These are phyloP conservation scores for Cupressus sempervirens DNA, from an alignment of 75 land plant species.

Conservation along the genomic window DNA sequence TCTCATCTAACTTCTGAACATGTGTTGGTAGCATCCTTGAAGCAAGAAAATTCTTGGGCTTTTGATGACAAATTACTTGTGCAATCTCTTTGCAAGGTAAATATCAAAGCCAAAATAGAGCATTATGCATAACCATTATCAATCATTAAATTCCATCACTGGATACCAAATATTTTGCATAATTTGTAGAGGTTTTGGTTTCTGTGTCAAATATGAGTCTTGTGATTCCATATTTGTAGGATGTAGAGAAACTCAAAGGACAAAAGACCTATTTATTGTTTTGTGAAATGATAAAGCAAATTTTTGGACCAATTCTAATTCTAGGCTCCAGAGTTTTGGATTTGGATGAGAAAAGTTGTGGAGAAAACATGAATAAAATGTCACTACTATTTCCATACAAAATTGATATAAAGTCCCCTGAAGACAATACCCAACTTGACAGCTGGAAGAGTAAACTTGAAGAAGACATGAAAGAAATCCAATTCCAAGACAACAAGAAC, in stretches of 20 bases:
- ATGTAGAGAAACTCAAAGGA: constrained; percentile 69
- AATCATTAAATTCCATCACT: background rate
- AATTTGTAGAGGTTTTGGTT: constrained; percentile 52
- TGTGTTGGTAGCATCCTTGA: constrained; percentile 31
- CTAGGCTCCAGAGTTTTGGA: constrained; percentile 68
- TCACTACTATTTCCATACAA: constrained; percentile 62
- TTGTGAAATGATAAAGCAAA: constrained; percentile 56
- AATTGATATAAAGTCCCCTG: constrained; percentile 73
- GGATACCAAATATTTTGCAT: background rate
- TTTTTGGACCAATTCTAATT: constrained; percentile 61
- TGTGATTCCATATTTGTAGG: constrained; percentile 69
- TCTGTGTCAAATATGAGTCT: constrained; percentile 52
- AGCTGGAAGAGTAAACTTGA: constrained; percentile 82
- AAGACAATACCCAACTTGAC: constrained; percentile 61
- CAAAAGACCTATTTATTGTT: constrained; percentile 52
- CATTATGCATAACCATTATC: background rate
- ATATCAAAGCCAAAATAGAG: background rate
- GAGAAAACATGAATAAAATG: constrained; percentile 50
- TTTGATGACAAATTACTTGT: constrained; percentile 78
- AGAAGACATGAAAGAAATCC: constrained; percentile 83
- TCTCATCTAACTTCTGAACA: background rate
- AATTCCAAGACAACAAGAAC: constrained; percentile 72
- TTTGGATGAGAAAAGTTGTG: constrained; percentile 21
- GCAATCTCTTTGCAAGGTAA: constrained; percentile 55
- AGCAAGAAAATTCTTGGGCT: constrained; percentile 52